A percentile compares a stretch with the other conserved stretches of the same genome.
These are phyloP conservation scores for Nicotiana benthamiana DNA, from an alignment of 257 asterid genomes.

Conservation along the genomic window DNA sequence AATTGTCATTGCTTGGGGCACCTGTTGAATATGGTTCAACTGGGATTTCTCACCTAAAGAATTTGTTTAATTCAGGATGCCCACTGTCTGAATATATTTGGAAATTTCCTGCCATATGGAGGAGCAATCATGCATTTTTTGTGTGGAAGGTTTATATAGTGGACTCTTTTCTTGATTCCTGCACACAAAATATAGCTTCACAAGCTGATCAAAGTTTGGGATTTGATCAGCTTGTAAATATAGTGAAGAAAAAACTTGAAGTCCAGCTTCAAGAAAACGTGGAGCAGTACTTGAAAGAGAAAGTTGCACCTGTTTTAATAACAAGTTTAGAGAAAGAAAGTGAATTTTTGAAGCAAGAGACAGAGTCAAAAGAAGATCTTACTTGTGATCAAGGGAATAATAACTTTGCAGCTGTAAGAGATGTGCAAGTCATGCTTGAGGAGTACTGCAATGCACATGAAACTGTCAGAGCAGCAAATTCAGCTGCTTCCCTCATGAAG, in stretches of 20 bases:
- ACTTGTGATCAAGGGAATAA: slow-evolving; percentile 29
- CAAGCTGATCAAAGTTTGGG: slow-evolving; percentile 76
- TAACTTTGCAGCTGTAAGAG: slow-evolving; percentile 36
- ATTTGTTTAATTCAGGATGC: slow-evolving; percentile 61
- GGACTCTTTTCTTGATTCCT: slow-evolving; percentile 80
- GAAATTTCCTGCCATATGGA: slow-evolving; percentile 59
- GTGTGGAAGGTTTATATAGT: slow-evolving; percentile 82
- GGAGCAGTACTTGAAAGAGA: slow-evolving; percentile 67
- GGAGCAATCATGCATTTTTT: slow-evolving; percentile 53
- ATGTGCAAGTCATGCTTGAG: slow-evolving; percentile 67
- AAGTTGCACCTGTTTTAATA: slow-evolving; percentile 57
- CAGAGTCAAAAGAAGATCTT: slow-evolving; percentile 36
- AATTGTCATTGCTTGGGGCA: slow-evolving; percentile 38
- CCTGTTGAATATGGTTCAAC: slow-evolving; percentile 38
- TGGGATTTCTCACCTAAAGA: slow-evolving; percentile 49
- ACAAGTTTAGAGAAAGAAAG: slow-evolving; percentile 59
- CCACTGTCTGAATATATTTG: slow-evolving; percentile 66
- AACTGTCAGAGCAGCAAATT: slow-evolving; percentile 80
- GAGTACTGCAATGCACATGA: slow-evolving; percentile 87
- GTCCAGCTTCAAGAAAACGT: slow-evolving; percentile 64
- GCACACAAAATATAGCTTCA: slow-evolving; percentile 58
- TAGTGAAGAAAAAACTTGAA: slow-evolving; percentile 53
- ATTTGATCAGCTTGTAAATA: slow-evolving; percentile 79
- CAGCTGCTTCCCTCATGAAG: slow-evolving; percentile 76
- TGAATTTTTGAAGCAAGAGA: slow-evolving; percentile 42